Evolutionary conservation across 2,329 filamentous ascomycete species (phyloP).

Genomic region (Rugonectria rugulosa): DNA sequence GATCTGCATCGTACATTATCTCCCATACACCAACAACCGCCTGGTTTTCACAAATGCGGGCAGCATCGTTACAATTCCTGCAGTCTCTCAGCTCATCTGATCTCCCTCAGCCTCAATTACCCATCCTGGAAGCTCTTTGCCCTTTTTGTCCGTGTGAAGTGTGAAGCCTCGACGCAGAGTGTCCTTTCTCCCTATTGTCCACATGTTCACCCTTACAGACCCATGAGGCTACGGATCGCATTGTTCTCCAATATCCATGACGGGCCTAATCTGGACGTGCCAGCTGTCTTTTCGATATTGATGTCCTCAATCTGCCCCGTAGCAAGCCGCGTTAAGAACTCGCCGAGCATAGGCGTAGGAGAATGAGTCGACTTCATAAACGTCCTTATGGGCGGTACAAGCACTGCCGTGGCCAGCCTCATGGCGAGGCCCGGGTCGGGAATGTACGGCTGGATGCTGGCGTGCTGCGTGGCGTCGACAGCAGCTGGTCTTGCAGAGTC

Average conservation of each 20-base stretch:
- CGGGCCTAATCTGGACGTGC: slow-evolving; percentile 44
- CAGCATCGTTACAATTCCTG: no score
- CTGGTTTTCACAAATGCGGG: no score
- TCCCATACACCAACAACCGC: no score
- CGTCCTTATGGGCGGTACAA: slow-evolving; percentile 39
- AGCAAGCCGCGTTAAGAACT: slow-evolving; percentile 54
- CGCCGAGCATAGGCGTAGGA: slow-evolving; percentile 54
- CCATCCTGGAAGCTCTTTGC: no score
- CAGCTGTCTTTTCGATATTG: slow-evolving; percentile 35
- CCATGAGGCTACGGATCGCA: slow-evolving; percentile 45
- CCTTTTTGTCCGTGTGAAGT: not conserved
- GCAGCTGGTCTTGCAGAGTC: slow-evolving; percentile 66
- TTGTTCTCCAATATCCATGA: slow-evolving; percentile 47
- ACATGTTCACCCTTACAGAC: slow-evolving; percentile 32
- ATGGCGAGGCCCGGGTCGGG: slow-evolving; percentile 40
- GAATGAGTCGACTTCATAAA: slow-evolving; percentile 40
- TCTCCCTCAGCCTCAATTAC: no score
- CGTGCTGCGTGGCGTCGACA: slow-evolving; percentile 60
- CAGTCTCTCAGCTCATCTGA: no score
- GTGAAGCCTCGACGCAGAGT: no score
- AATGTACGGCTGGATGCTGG: slow-evolving; percentile 51
- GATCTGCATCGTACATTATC: no score
- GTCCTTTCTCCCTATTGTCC: no score
- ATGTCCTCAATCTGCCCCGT: slow-evolving; percentile 47
- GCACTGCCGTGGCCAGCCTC: slow-evolving; percentile 7